phyloP scores from a whole-genome alignment of 1,139 yeast species.

The Hanseniaspora uvarum region DNA sequence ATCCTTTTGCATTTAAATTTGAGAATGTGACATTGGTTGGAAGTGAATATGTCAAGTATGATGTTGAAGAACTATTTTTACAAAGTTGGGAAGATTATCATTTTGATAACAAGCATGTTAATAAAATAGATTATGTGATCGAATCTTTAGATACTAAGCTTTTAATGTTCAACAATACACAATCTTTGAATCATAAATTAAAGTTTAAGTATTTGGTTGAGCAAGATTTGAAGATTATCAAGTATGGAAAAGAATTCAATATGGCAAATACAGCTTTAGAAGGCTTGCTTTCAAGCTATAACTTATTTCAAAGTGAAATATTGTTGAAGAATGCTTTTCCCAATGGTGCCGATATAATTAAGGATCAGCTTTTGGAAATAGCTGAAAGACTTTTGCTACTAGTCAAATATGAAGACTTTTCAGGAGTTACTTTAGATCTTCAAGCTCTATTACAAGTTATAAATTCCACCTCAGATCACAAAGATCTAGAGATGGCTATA shows the following conservation, averaged over 20 bases:
- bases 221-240: constrained; percentile 44
- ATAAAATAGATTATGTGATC: constrained; percentile 26
- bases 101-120: constrained; percentile 31
- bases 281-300: constrained; percentile 70
- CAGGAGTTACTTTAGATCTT: neutral
- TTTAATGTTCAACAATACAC: constrained; percentile 66
- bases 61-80: constrained; percentile 43
- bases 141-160: constrained; percentile 78
- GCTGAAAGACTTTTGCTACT: constrained; percentile 41
- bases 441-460: neutral
- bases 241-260: constrained; percentile 70
- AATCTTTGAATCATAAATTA: constrained; percentile 49
- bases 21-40: neutral
- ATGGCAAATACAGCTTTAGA: constrained; percentile 92
- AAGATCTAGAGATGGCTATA: neutral
- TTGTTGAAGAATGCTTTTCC: constrained; percentile 50
- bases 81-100: constrained; percentile 75
- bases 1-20: neutral
- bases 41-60: constrained; percentile 4
- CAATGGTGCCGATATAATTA: constrained; percentile 41
- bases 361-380: constrained; percentile 69
- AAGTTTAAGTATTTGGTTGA: constrained; percentile 79
- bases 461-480: neutral
- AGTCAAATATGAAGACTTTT: neutral
- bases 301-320: neutral